These are phyloP conservation scores for Microdochium trichocladiopsis DNA, from an alignment of 2,329 filamentous ascomycete species.

Conservation along the genomic window DNA sequence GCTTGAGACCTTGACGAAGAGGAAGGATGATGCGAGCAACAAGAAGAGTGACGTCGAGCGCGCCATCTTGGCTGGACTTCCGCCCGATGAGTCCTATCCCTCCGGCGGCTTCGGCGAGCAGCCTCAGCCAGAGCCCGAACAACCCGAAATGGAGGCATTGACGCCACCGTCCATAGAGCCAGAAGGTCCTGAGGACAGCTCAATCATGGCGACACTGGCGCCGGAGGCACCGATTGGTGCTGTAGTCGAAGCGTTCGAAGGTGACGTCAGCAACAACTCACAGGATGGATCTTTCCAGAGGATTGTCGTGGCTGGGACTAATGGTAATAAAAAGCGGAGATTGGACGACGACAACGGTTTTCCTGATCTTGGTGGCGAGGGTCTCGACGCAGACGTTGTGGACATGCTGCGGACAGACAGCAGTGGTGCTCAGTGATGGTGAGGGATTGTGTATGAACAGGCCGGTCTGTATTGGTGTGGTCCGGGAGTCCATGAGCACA, in stretches of 20 bases:
- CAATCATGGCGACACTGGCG: slow-evolving; percentile 9
- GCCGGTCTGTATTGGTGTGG: background rate
- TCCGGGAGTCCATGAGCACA: too few relatives aligned
- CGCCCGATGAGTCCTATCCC: slow-evolving; percentile 44
- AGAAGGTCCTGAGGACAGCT: slow-evolving; percentile 9
- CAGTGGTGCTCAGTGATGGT: slow-evolving; percentile 4
- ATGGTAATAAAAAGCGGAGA: slow-evolving; percentile 50
- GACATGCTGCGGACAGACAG: slow-evolving; percentile 44
- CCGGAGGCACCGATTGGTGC: slow-evolving; percentile 11
- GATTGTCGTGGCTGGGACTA: slow-evolving; percentile 35
- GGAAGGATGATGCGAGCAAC: slow-evolving; percentile 65
- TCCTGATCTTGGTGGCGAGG: slow-evolving; percentile 45
- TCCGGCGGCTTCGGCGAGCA: slow-evolving; percentile 37
- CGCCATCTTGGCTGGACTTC: slow-evolving; percentile 78
- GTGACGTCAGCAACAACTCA: slow-evolving; percentile 29
- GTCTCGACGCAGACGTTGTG: slow-evolving; percentile 49
- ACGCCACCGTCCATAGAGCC: slow-evolving; percentile 63
- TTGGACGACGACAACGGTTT: slow-evolving; percentile 44
- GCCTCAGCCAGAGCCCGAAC: slow-evolving; percentile 52
- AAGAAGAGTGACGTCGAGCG: slow-evolving; percentile 88
- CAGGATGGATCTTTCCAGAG: slow-evolving; percentile 24
- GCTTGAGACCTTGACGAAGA: slow-evolving; percentile 55
- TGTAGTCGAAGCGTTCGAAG: slow-evolving; percentile 18
- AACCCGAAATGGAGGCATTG: slow-evolving; percentile 78
- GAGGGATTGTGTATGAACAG: background rate